phyloP scores from a whole-genome alignment of 2,329 filamentous ascomycete species.

The Fusarium algeriense region DNA sequence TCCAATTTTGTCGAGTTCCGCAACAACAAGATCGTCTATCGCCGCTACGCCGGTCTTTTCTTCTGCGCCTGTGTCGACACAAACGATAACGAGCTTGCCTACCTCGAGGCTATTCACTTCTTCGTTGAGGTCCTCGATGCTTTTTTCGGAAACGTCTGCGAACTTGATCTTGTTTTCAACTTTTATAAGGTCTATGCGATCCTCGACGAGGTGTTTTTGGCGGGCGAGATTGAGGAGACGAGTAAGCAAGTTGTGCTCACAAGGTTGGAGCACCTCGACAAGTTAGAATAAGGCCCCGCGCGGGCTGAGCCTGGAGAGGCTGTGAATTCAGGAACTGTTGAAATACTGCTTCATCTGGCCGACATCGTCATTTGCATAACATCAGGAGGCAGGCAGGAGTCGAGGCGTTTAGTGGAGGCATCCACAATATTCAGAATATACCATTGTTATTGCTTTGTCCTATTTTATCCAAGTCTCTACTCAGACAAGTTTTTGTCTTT shows the following conservation, averaged over 20 bases:
- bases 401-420: constrained; percentile 33
- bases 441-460: constrained; percentile 18
- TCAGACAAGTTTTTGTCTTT: not conserved
- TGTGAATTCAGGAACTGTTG: not conserved
- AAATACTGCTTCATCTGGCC: not conserved
- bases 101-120: constrained; percentile 97
- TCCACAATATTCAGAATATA: constrained; percentile 31
- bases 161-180: constrained; percentile 90
- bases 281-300: constrained; percentile 78
- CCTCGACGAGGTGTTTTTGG: constrained; percentile 96
- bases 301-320: not conserved
- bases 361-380: constrained; percentile 30
- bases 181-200: constrained; percentile 96
- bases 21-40: constrained; percentile 96
- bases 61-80: constrained; percentile 99
- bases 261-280: constrained; percentile 93
- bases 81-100: constrained; percentile 98
- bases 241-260: constrained; percentile 98
- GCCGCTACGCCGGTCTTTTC: constrained; percentile 96
- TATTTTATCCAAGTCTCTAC: not conserved
- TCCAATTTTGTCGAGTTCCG: constrained; percentile 99
- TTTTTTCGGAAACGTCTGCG: constrained; percentile 99
- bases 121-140: constrained; percentile 98
- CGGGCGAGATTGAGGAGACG: constrained; percentile 98
- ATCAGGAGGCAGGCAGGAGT: constrained; percentile 35